phyloP scores from a whole-genome alignment of 768 basidiomycete species.

The Phlebiopsis gigantea region DNA sequence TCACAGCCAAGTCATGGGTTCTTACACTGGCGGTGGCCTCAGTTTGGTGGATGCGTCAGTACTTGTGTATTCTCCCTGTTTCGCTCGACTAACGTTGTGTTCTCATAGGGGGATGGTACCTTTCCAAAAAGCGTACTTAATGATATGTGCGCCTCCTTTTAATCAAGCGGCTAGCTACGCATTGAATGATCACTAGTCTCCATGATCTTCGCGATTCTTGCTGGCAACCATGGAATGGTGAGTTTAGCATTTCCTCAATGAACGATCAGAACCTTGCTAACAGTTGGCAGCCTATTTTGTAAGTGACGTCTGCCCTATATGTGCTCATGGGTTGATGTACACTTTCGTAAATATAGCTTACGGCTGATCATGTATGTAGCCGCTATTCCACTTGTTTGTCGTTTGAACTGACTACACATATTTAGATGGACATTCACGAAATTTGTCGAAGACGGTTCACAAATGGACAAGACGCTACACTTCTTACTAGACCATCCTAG shows the following conservation, averaged over 20 bases:
- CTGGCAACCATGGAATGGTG: slow-evolving; percentile 74
- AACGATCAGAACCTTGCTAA: background rate
- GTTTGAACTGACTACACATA: background rate
- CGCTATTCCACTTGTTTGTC: no score
- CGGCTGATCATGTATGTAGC: background rate
- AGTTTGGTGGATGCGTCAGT: slow-evolving; percentile 55
- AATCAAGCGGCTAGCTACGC: background rate
- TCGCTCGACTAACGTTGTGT: no score
- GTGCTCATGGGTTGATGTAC: background rate
- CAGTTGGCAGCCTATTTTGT: slow-evolving; percentile 60
- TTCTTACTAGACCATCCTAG: slow-evolving; percentile 79
- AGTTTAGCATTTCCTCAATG: slow-evolving; percentile 20
- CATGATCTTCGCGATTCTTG: slow-evolving; percentile 59
- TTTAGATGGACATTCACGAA: slow-evolving; percentile 59
- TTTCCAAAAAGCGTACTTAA: slow-evolving; percentile 59
- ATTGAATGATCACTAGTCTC: slow-evolving; percentile 30
- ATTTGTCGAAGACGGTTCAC: slow-evolving; percentile 38
- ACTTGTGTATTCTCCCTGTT: background rate
- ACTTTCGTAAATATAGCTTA: background rate
- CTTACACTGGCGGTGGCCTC: slow-evolving; percentile 68
- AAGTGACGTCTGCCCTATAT: slow-evolving; percentile 23
- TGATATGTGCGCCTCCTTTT: slow-evolving; percentile 41
- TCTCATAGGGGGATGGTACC: slow-evolving; percentile 58
- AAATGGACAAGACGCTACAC: slow-evolving; percentile 47
- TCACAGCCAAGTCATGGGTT: slow-evolving; percentile 21